Conservation (phyloP, 345 rosid genomes). For the Eucalyptus pumila region DNA sequence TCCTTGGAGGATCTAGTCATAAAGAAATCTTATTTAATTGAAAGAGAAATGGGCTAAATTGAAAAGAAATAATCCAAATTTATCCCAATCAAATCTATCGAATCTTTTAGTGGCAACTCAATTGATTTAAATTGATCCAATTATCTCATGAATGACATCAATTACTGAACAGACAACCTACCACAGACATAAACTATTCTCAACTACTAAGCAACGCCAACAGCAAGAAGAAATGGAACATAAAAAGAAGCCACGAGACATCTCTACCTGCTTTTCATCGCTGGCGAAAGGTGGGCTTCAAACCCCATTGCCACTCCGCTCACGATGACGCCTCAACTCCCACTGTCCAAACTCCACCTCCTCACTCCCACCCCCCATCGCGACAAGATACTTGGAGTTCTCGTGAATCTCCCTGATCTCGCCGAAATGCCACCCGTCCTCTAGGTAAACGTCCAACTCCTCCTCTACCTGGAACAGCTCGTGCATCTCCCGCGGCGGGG, state of each 20-base stretch:
- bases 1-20: too few relatives aligned
- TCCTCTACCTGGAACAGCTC: conserved; percentile 15
- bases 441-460: conserved; percentile 20
- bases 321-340: conserved; percentile 32
- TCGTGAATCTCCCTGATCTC: conserved; percentile 3
- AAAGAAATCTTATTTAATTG: too few relatives aligned
- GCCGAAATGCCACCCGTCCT: conserved; percentile 26
- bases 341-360: conserved; percentile 10
- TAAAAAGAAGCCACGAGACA: not conserved
- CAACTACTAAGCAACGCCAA: not conserved
- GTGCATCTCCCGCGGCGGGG: conserved; percentile 10
- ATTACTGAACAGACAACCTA: not conserved
- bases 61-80: too few relatives aligned
- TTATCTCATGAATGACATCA: too few relatives aligned
- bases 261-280: not conserved
- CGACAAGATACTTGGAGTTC: conserved; percentile 23
- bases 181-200: not conserved
- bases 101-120: too few relatives aligned
- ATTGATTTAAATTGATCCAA: too few relatives aligned
- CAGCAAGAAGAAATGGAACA: not conserved
- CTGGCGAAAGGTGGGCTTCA: conserved; percentile 15
- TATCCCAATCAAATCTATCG: too few relatives aligned
- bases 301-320: conserved; percentile 22
- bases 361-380: not conserved
- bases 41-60: too few relatives aligned